Evolutionary conservation across 176 grass and related monocot genomes (phyloP).

Genomic region (Otatea glauca): DNA sequence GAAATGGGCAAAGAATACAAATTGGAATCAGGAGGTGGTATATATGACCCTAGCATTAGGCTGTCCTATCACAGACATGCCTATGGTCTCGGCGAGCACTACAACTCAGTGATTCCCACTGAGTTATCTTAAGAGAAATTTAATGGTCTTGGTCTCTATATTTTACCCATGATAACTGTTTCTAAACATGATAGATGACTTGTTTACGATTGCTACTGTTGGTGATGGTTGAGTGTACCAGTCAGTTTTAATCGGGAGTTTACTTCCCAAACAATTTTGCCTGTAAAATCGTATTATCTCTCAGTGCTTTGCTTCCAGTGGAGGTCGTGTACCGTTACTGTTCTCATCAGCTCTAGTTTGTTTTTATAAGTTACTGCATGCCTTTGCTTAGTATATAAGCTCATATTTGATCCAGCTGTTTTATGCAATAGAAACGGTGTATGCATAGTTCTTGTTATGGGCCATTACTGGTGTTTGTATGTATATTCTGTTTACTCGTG

Average conservation of each 20-base stretch:
- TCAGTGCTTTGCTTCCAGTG: neutral
- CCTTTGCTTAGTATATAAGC: neutral
- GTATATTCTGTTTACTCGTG: neutral
- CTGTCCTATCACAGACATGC: conserved; percentile 89
- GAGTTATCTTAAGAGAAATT: conserved; percentile 26
- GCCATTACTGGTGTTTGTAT: neutral
- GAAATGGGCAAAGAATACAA: conserved; percentile 97
- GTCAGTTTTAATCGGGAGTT: conserved; percentile 28
- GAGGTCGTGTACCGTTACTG: neutral
- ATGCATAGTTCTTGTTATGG: neutral
- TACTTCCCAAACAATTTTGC: conserved; percentile 56
- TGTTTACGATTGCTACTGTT: neutral
- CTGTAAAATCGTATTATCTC: conserved; percentile 28
- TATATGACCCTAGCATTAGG: conserved; percentile 54
- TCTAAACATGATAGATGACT: conserved; percentile 4
- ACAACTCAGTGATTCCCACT: conserved; percentile 76
- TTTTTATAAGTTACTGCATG: neutral
- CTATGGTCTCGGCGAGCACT: conserved; percentile 97
- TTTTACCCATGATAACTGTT: conserved; percentile 33
- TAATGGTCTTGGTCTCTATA: neutral
- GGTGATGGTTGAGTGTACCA: conserved; percentile 42
- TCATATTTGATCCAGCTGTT: neutral
- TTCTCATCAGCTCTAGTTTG: conserved; percentile 24
- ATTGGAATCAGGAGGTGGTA: conserved; percentile 33
- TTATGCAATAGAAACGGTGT: neutral